Base-by-base conservation (phyloP, 148 eudicot genomes). In the Bassia scoparia region DNA sequence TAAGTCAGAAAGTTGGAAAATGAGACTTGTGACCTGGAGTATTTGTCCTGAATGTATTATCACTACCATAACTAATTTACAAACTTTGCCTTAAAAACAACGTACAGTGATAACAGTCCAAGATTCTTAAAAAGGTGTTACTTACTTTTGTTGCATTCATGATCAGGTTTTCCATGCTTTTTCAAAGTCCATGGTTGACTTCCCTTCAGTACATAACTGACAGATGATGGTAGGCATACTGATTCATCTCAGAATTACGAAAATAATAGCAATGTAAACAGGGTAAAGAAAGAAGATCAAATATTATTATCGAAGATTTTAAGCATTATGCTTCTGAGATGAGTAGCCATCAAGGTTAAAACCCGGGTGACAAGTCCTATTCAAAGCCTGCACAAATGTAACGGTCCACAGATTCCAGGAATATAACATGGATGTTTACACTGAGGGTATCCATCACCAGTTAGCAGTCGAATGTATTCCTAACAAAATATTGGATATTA, bases 111-210 rank as follows among this genome's bases (percentile, higher is more conserved):
- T 53, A 31, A 0, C 33, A 21, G 59, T 66, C 27, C 43, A 65
- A 15, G 41, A 73, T 60, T 50, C 52, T 20, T 38, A 50, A 14
- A 58, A 30, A 41, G 9, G 29, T 44, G 72, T 17, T 74, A 74
- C 89, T 77, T 64, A 95, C 98, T 41, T 83, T 76, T 67, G 92
- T 95, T 68, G 96, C 84, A n/a, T 81, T 88, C 86, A 73, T 89
- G 93, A 81, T 95, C 98, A 66, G 96, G 93, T 81, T 83, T 88
- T 71, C 95, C 90, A 87, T 95, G 98, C 86, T n/a, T n/a, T n/a
- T 84, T 89, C 72, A 95, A 72, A 0, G 96, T 95, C 87, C 87
- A 77, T 8, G 97, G 96, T 61, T 88, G 84, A 81, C 82, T 86
- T 75, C 96, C 98, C 82, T 76, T 89, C 79, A 88, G 66, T 78